phyloP scores from a whole-genome alignment of 202 grass and related monocot species.

The Musa balbisiana region DNA sequence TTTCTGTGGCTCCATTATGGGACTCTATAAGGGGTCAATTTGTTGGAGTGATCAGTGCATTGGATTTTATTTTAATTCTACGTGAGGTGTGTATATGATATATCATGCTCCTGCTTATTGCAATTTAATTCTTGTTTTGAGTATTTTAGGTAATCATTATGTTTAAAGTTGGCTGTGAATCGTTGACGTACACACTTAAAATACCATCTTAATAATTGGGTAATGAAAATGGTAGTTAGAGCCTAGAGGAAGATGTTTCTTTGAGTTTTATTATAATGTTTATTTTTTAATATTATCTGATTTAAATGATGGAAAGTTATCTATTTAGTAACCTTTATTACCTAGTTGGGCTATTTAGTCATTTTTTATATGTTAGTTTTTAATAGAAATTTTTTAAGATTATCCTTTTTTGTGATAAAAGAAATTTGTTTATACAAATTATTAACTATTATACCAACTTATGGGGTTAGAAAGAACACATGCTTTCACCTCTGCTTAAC shows the following conservation, averaged over 20 bases:
- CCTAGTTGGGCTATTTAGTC: not conserved
- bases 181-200: not conserved
- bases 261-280: not conserved
- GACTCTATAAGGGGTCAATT: constrained; percentile 75
- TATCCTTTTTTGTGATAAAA: not conserved
- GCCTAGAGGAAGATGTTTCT: not conserved
- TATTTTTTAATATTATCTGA: not conserved
- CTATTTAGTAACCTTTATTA: not conserved
- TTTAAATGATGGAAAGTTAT: not conserved
- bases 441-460: not conserved
- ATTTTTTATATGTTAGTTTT: not conserved
- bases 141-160: not conserved
- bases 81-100: constrained; percentile 54
- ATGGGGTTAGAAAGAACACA: not conserved
- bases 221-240: not conserved
- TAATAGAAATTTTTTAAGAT: not conserved
- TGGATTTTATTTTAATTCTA: constrained; percentile 98
- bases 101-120: not conserved
- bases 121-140: not conserved
- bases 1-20: constrained; percentile 95
- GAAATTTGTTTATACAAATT: not conserved
- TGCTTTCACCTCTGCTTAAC: too few relatives aligned
- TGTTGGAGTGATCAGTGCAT: constrained; percentile 83
- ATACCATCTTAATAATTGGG: not conserved
- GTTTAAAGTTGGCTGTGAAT: not conserved